Percentiles rank a stretch among this genome's conserved stretches.
phyloP scores from a whole-genome alignment of 495 filamentous ascomycete genomes.

The Lentithecium fluviatile region DNA sequence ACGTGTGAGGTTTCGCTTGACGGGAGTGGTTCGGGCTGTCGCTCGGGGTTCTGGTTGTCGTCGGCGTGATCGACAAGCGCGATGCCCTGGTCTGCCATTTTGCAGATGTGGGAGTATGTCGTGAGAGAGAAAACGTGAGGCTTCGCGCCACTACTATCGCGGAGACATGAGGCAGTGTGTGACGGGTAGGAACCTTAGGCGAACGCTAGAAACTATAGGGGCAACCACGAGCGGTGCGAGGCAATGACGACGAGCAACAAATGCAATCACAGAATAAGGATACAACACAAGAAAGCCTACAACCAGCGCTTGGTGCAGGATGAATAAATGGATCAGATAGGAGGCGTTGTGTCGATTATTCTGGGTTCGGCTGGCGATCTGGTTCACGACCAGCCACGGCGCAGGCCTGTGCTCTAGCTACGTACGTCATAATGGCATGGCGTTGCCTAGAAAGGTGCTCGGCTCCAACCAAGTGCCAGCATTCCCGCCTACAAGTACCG shows the following conservation, averaged over 20 bases:
- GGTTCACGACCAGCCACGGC: slow-evolving; percentile 10
- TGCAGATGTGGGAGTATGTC: neutral
- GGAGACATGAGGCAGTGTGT: slow-evolving; percentile 11
- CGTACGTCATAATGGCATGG: slow-evolving; percentile 25
- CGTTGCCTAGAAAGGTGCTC: slow-evolving; percentile 1
- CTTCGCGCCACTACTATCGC: slow-evolving; percentile 3
- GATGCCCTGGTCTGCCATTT: slow-evolving; percentile 62
- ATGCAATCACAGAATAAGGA: neutral
- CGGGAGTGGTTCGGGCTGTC: slow-evolving; percentile 19
- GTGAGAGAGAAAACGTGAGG: neutral
- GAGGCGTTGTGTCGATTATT: no score
- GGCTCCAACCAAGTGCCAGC: neutral
- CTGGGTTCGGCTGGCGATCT: no score
- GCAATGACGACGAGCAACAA: neutral
- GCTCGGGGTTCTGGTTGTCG: slow-evolving; percentile 24
- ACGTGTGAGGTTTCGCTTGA: slow-evolving; percentile 51
- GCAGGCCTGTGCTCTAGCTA: slow-evolving; percentile 26
- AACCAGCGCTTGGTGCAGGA: slow-evolving; percentile 5
- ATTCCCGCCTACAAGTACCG: slow-evolving; percentile 19
- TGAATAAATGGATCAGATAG: neutral
- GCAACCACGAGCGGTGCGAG: neutral
- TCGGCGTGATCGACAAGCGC: slow-evolving; percentile 53
- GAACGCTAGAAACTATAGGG: neutral
- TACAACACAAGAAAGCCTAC: neutral
- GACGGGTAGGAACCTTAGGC: slow-evolving; percentile 4